Conservation (phyloP, 2,329 filamentous ascomycete genomes). For the Westerdykella ornata region DNA sequence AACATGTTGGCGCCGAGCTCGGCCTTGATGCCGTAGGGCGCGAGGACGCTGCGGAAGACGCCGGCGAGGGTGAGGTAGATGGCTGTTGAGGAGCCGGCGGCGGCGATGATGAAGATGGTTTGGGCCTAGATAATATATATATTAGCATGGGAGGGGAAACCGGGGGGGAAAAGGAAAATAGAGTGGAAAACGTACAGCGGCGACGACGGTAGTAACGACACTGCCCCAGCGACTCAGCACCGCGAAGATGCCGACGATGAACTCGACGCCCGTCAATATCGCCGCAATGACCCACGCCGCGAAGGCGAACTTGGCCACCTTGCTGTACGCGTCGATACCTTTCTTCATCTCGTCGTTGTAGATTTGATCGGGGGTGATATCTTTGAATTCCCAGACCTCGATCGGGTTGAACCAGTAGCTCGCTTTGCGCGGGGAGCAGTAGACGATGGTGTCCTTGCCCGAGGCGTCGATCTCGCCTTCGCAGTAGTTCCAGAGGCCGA, state of each 20-base stretch:
- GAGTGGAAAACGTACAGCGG: slow-evolving; percentile 54
- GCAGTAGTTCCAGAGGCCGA: slow-evolving; percentile 88
- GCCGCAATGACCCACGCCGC: slow-evolving; percentile 72
- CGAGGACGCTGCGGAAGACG: slow-evolving; percentile 59
- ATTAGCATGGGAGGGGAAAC: too few relatives aligned
- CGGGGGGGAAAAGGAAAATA: slow-evolving; percentile 15
- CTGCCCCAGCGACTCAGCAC: slow-evolving; percentile 77
- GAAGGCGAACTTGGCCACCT: slow-evolving; percentile 74
- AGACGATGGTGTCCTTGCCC: slow-evolving; percentile 43
- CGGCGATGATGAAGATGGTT: slow-evolving; percentile 54
- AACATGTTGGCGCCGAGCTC: slow-evolving; percentile 64
- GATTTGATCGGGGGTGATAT: slow-evolving; percentile 43
- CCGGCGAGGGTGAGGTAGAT: slow-evolving; percentile 64
- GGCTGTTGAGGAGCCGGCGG: slow-evolving; percentile 67
- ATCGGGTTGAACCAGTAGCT: slow-evolving; percentile 72
- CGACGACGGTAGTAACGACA: slow-evolving; percentile 73
- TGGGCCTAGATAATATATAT: too few relatives aligned
- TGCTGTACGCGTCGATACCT: slow-evolving; percentile 66
- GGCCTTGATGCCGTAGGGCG: slow-evolving; percentile 64
- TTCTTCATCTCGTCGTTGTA: slow-evolving; percentile 62
- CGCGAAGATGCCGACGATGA: slow-evolving; percentile 73
- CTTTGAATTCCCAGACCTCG: slow-evolving; percentile 57
- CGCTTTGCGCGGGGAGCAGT: slow-evolving; percentile 65
- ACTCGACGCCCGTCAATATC: slow-evolving; percentile 60
- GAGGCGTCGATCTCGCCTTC: slow-evolving; percentile 51